phyloP scores from a whole-genome alignment of 352 stramenopile genomes.

The Blastocystis sp. region DNA sequence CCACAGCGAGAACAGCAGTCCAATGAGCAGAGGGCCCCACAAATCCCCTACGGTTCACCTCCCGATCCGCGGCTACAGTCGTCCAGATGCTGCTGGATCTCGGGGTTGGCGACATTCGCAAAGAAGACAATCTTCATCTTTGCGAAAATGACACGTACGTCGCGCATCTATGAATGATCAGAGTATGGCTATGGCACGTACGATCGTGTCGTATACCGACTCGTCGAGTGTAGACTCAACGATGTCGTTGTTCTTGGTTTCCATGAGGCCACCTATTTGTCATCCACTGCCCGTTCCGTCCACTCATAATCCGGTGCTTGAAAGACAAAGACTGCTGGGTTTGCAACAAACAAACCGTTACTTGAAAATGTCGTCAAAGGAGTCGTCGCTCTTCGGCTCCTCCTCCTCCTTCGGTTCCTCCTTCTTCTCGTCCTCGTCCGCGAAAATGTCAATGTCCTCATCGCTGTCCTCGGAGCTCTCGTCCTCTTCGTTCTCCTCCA shows the following conservation, averaged over 20 bases:
- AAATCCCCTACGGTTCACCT: constrained; percentile 5
- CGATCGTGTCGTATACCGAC: constrained; percentile 19
- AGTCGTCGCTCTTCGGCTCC: background rate
- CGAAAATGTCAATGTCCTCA: constrained; percentile 34
- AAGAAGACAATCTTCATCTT: constrained; percentile 46
- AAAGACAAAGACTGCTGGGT: background rate
- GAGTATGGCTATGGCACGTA: background rate
- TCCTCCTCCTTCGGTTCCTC: background rate
- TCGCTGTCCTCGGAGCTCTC: background rate
- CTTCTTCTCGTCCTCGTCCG: background rate
- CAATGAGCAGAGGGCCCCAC: constrained; percentile 17
- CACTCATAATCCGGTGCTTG: background rate
- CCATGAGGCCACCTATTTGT: constrained; percentile 2
- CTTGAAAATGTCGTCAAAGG: constrained; percentile 37
- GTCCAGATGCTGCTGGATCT: constrained; percentile 28
- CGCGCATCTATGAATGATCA: background rate
- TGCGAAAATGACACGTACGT: constrained; percentile 2
- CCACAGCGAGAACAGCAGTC: constrained; percentile 6
- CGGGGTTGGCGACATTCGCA: background rate
- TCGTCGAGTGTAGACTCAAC: constrained; percentile 12
- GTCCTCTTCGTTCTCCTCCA: background rate
- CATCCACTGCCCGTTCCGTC: too few relatives aligned
- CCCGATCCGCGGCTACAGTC: background rate
- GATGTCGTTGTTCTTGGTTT: background rate
- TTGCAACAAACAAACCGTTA: background rate